Evolutionary conservation across 257 asterid species (phyloP), one percentile per base, ranked within the genome.

Genomic region (Salvia rosmarinus): DNA sequence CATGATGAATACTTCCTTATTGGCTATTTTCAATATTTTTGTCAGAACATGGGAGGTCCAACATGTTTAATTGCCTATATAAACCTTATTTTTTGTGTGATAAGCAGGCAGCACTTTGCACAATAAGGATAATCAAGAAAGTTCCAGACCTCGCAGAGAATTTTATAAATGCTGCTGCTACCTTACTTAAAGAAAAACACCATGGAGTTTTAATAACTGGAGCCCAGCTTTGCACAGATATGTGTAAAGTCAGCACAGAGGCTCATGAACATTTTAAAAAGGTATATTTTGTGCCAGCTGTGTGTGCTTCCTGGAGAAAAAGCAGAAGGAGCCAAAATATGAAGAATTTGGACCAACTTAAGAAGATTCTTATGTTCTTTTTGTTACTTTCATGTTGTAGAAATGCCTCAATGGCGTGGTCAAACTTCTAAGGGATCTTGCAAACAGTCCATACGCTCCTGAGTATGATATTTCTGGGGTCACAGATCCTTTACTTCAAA

Each of bases 71-170:
- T 71, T 67, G 49, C 75, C 57, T 59, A 16, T 19, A 10, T 68
- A 56, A 51, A 68, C 42, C 69, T 57, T 52, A 32, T 55, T 32
- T 75, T 68, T 62, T 57, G 67, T 23, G 44, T 54, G 46, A 51
- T 50, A 64, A 65, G 47, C 75, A 95, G 99, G 99, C 99, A 82
- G 97, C 99, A 16, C 82, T 95, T 74, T 95, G 99, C 85, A 78
- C 96, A 39, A 88, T 87, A 77, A 88, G 99, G 86, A 91, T 95
- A 80, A 87, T 95, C 81, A 91, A 80, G 88, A 95, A 95, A 89
- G 99, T 89, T 34, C 99, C 99, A 0, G 99, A 95, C 85, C 86
- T 91, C 80, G 98, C 92, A 75, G 99, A 95, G 78, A 91, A 85
- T 81, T 95, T 91, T 70, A 85, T 90, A 66, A 87, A 85, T 71